phyloP scores from a whole-genome alignment of 768 basidiomycete species.

The Boletus huronensis region DNA sequence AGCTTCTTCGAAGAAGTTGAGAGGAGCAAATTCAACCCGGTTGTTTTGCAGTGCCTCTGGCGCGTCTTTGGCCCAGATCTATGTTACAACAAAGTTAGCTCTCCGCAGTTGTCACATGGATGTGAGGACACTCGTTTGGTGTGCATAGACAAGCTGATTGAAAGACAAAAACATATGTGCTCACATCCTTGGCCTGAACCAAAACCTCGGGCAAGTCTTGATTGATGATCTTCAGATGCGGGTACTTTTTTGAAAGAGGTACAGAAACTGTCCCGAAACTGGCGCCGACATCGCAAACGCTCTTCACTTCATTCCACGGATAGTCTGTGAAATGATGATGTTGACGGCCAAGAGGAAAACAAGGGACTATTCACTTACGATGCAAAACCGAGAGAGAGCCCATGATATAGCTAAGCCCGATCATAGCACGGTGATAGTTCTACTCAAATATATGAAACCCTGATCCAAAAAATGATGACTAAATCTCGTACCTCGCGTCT shows the following conservation, averaged over 20 bases:
- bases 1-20: slow-evolving; percentile 21
- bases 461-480: not conserved
- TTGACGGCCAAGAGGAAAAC: not conserved
- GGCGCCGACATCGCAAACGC: slow-evolving; percentile 30
- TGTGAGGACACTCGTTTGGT: not conserved
- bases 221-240: slow-evolving; percentile 25
- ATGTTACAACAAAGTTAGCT: not conserved
- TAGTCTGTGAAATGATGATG: slow-evolving; percentile 12
- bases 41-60: slow-evolving; percentile 17
- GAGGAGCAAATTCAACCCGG: slow-evolving; percentile 14
- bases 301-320: slow-evolving; percentile 24
- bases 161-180: not conserved
- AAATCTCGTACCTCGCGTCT: slow-evolving; percentile 11
- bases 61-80: slow-evolving; percentile 18
- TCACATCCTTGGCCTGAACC: slow-evolving; percentile 19
- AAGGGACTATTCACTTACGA: slow-evolving; percentile 9
- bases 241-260: slow-evolving; percentile 24
- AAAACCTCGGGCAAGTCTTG: slow-evolving; percentile 32
- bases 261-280: slow-evolving; percentile 29
- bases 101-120: not conserved
- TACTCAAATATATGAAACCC: slow-evolving; percentile 5
- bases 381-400: slow-evolving; percentile 24
- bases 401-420: slow-evolving; percentile 18
- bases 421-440: slow-evolving; percentile 26
- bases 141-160: not conserved